Evolutionary conservation across 2,329 filamentous ascomycete species (phyloP).

Genomic region (Alternaria incomplexa): DNA sequence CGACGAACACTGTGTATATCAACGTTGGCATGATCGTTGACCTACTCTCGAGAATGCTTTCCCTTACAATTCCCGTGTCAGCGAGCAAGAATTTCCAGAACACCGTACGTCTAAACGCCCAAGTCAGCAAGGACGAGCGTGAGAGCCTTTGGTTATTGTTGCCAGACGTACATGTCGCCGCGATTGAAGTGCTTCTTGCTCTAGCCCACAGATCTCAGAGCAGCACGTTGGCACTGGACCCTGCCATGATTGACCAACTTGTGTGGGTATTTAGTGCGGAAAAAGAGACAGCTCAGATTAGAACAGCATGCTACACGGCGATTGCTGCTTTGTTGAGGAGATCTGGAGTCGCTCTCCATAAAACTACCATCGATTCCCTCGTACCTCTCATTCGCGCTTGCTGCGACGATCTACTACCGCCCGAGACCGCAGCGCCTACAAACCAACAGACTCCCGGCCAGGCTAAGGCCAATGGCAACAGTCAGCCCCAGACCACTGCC

Average conservation of each 20-base stretch:
- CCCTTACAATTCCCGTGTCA: constrained; percentile 62
- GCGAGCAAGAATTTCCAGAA: constrained; percentile 48
- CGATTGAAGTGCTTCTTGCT: constrained; percentile 66
- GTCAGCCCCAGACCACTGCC: constrained; percentile 47
- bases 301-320: constrained; percentile 66
- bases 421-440: constrained; percentile 42
- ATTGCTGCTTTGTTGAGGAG: constrained; percentile 64
- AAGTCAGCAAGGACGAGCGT: constrained; percentile 79
- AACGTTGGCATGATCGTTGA: constrained; percentile 73
- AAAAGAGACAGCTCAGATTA: constrained; percentile 58
- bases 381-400: constrained; percentile 68
- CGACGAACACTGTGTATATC: constrained; percentile 69
- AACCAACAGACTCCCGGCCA: constrained; percentile 48
- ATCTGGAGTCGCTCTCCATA: constrained; percentile 70
- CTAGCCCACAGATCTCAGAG: constrained; percentile 65
- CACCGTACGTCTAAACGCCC: constrained; percentile 68
- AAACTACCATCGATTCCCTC: constrained; percentile 68
- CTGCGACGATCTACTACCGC: constrained; percentile 74
- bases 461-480: constrained; percentile 50
- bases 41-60: constrained; percentile 71
- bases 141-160: constrained; percentile 77
- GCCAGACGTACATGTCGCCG: constrained; percentile 74
- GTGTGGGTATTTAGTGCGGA: constrained; percentile 71
- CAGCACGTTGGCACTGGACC: constrained; percentile 65
- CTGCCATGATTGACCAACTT: constrained; percentile 73